Evolutionary conservation across 805 yeast genomes (phyloP), one percentile per base, ranked within the genome.

Genomic region (Sugiyamaella boreocaroliniensis): DNA sequence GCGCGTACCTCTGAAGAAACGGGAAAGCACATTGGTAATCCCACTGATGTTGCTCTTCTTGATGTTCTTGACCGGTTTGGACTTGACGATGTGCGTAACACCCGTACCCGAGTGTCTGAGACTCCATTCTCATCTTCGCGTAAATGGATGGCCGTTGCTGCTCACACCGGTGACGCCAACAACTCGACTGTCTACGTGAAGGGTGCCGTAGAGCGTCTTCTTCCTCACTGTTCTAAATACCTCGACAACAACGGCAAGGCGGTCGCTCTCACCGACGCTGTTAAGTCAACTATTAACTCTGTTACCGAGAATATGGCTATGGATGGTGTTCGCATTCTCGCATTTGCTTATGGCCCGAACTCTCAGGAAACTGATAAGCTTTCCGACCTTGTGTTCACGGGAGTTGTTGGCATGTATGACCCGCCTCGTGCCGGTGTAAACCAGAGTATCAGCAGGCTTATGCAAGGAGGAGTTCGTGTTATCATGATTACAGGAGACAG

Each of bases 401-500:
- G 99, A 11, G 71, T 93, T 45, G 76, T 89, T 58, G 98, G 97
- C 52, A 89, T 93, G 96, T 89, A 88, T 62, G 99, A 93, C 70
- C 99, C 99, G 9, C 99, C 99, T 53, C 81, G 99, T 64, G 85
- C 90, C 9, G 82, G 85, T 56, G 98, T 93, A 2, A 78, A 80
- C 47, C 73, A 76, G 48, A 86, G 97, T 1, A 79, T 93, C 53
- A 78, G 86, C 40, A 76, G 82, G 58, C 76, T 93, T 53, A 76
- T 89, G 74, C 82, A 82, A 64, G 97, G 98, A 56, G 96, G 98
- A 44, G 99, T 93, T 43, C 95, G 89, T 64, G 89, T 93, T n/a
- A 87, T 93, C 49, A 93, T 93, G 98, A 92, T 93, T 58, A 93
- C 99, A 8, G 97, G 97, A 61, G 97, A 90, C 68, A 79, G 88